Conservation (phyloP, 2,329 filamentous ascomycete species). For the Dryadomyces quercivorus region DNA sequence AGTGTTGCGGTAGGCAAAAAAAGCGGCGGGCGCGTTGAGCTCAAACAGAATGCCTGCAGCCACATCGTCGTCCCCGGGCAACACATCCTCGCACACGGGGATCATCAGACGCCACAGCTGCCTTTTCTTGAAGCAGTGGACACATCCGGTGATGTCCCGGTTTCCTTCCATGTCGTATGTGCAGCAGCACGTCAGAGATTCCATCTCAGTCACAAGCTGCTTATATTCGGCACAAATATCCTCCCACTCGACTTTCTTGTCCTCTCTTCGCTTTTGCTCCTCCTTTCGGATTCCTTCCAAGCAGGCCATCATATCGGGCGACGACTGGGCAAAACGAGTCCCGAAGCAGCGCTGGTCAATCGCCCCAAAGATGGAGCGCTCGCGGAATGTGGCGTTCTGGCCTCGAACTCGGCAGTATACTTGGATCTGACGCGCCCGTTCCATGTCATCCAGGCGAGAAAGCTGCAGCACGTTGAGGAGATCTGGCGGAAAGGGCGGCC, state of each 20-base stretch:
- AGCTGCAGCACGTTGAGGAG: constrained; percentile 45
- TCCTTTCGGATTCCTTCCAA: constrained; percentile 15
- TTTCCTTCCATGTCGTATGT: constrained; percentile 13
- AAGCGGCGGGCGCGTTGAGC: constrained; percentile 19
- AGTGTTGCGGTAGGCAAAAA: constrained; percentile 27
- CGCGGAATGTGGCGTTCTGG: constrained; percentile 8
- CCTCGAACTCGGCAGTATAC: constrained; percentile 30
- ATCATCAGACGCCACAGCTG: constrained; percentile 22
- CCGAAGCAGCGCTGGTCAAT: constrained; percentile 31
- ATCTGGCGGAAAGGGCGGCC: constrained; percentile 35
- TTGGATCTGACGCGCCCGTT: constrained; percentile 36
- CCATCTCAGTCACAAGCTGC: constrained; percentile 14
- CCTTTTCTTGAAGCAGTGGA: constrained; percentile 22
- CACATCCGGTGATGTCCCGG: constrained; percentile 18
- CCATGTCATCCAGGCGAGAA: constrained; percentile 31
- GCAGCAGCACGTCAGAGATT: constrained; percentile 21
- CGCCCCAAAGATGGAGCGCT: constrained; percentile 33
- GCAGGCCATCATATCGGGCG: constrained; percentile 11
- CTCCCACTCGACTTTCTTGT: constrained; percentile 23
- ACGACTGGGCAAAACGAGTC: constrained; percentile 28
- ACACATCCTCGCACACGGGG: constrained; percentile 24
- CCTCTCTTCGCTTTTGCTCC: constrained; percentile 10
- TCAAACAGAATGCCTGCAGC: constrained; percentile 28
- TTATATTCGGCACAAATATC: constrained; percentile 19
- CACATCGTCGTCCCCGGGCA: constrained; percentile 20